These are phyloP conservation scores for Russula griseocarnosa DNA, from an alignment of 768 basidiomycete genomes.

Conservation along the genomic window DNA sequence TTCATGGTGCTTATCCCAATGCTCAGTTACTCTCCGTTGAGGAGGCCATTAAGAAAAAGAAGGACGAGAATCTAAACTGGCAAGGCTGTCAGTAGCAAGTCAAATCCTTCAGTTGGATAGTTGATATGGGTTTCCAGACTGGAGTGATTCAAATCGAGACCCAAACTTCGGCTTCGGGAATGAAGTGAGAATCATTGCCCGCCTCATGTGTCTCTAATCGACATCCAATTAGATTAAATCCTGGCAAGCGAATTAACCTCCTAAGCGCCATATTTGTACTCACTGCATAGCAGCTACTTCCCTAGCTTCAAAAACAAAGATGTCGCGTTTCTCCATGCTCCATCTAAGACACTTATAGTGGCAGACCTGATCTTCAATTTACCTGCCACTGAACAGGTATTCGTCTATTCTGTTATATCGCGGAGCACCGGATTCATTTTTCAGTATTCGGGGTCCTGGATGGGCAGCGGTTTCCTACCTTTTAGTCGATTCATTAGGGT, in stretches of 20 bases:
- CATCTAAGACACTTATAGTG: slow-evolving; percentile 67
- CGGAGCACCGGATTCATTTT: neutral
- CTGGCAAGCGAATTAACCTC: slow-evolving; percentile 27
- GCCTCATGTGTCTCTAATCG: neutral
- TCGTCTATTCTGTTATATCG: neutral
- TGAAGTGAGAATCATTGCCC: slow-evolving; percentile 41
- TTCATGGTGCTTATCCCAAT: slow-evolving; percentile 62
- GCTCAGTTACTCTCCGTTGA: slow-evolving; percentile 70
- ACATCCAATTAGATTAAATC: slow-evolving; percentile 32
- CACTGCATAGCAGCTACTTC: slow-evolving; percentile 49
- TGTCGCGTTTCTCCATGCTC: slow-evolving; percentile 73
- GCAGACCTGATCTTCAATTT: slow-evolving; percentile 85
- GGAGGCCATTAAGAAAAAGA: slow-evolving; percentile 50
- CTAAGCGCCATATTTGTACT: neutral
- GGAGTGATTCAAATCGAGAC: slow-evolving; percentile 37
- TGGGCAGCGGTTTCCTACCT: slow-evolving; percentile 12
- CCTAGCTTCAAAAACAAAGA: slow-evolving; percentile 72
- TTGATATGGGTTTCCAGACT: slow-evolving; percentile 28
- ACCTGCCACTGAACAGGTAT: slow-evolving; percentile 69
- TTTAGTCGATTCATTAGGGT: neutral
- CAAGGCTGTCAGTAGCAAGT: slow-evolving; percentile 54
- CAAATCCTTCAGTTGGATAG: neutral
- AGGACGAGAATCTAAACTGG: slow-evolving; percentile 47
- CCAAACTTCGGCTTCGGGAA: slow-evolving; percentile 77
- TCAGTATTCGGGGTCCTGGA: neutral